These are phyloP conservation scores for Mortierella sp. DNA, from an alignment of 371 early-diverging fungal species.

Conservation along the genomic window DNA sequence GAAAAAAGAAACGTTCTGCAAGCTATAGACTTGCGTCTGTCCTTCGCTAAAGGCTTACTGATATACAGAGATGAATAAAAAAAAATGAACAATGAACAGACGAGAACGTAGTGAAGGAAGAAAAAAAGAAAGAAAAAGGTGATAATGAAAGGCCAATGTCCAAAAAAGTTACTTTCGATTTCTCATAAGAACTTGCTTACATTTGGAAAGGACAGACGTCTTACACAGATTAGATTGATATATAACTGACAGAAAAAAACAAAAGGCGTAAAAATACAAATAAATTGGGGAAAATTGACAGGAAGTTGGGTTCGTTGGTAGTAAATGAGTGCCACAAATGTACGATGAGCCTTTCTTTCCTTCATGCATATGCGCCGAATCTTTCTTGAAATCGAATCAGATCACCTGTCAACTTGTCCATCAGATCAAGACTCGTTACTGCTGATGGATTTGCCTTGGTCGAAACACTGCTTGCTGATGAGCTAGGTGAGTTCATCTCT, in stretches of 20 bases:
- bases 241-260: neutral
- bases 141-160: too few species aligned
- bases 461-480: neutral
- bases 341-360: neutral
- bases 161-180: too few species aligned
- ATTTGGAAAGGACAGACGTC: neutral
- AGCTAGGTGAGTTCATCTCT: neutral
- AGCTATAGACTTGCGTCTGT: neutral
- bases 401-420: slow-evolving; percentile 64
- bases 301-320: too few species aligned
- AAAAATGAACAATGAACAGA: neutral
- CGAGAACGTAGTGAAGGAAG: neutral
- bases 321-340: neutral
- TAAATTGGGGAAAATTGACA: neutral
- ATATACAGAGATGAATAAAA: neutral
- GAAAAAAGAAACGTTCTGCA: too few species aligned
- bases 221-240: neutral
- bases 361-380: slow-evolving; percentile 25
- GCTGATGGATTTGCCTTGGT: neutral
- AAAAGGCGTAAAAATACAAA: neutral
- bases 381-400: slow-evolving; percentile 64
- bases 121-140: too few species aligned
- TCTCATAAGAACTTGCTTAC: neutral
- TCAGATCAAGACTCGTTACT: slow-evolving; percentile 60
- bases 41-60: neutral